Evolutionary conservation across 2,329 filamentous ascomycete species (phyloP), one percentile per base, ranked within the genome.

Genomic region (Alternaria viburni): DNA sequence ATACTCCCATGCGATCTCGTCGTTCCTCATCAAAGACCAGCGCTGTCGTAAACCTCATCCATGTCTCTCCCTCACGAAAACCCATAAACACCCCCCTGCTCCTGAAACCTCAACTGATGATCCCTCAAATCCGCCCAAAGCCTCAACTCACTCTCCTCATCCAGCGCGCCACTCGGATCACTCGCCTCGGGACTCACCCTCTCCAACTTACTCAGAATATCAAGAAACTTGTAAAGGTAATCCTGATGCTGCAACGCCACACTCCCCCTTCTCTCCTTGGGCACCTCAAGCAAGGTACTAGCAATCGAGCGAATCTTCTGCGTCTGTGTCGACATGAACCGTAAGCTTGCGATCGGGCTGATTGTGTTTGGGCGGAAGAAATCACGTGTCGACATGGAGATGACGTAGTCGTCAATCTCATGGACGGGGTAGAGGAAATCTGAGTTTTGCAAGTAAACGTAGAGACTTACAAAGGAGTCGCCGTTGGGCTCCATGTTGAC

Each of bases 261-360:
- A 21, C 81, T 81, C 41, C 86, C 83, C 71, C 86, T 86, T 25
- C 84, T 80, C 45, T 84, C 80, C 52, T 84, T 83, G 2, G 87
- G 86, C 2, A 85, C 82, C 65, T 91, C 89, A 52, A 96, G 86
- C 8, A 97, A 85, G 0, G 93, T 96, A 26, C 90, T 91, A 1
- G 93, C 93, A 43, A 97, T 91, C 74, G 92, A 90, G 10, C 93
- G 91, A 69, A 97, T 92, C 83, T 97, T 96, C 82, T 89, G 89
- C 73, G 92, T 93, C 86, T 88, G 77, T 62, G 59, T 64, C 25
- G 69, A 61, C 52, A 65, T 15, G 63, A 69, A 67, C 21, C 47
- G 71, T 79, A 73, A 79, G 75, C 67, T 65, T 60, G 64, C 59
- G 58, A 69, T 68, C 50, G 61, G 62, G 52, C 62, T 64, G 12